Base-by-base conservation (phyloP, 2,329 filamentous ascomycete species). In the Metarhizium album region DNA sequence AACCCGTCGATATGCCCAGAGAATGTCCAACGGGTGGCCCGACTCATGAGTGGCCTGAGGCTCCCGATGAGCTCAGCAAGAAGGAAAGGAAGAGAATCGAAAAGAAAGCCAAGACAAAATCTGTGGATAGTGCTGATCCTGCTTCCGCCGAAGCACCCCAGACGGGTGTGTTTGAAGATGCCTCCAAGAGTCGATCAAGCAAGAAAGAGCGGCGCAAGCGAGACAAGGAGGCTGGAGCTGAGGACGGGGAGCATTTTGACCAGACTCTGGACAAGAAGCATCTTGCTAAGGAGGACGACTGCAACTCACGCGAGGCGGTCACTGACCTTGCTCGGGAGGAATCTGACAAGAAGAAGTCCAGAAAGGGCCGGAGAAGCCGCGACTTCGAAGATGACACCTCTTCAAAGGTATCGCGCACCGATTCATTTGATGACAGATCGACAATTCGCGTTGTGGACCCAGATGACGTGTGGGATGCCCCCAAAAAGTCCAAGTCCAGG, bases 61-160 rank as follows among this genome's bases (percentile, higher is more conserved):
- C 54, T 22, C 52, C 65, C 16, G 53, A 57, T 8, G 72, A 67
- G 51, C 54, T 70, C 42, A 74, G 66, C 60, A 76, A 73, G 58
- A 76, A 75, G 60, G 72, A 76, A 53, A 70, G 70, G 58, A 74
- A 72, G 60, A 74, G 70, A 62, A 64, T 67, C 16, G 70, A 74
- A 29, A 75, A 74, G 60, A 67, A 50, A 50, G 27, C 16, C 24
- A 48, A 50, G 43, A 47, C 49, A 33, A 49, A 51, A 33, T 52
- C 52, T n/a, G 46, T 42, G 23, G 48, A 59, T 13, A 37, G 37
- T 16, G 42, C 49, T 2, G 53, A 57, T 18, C 46, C 54, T 2
- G 37, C 20, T 2, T 22, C 50, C 11, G 20, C 42, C 22, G 53
- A 52, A 20, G 46, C 52, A 3, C 49, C 50, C 3, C 51, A 49